Evolutionary conservation across 805 yeast genomes (phyloP), one percentile per base, ranked within the genome.

Genomic region (Cyberlindnera misumaiensis): DNA sequence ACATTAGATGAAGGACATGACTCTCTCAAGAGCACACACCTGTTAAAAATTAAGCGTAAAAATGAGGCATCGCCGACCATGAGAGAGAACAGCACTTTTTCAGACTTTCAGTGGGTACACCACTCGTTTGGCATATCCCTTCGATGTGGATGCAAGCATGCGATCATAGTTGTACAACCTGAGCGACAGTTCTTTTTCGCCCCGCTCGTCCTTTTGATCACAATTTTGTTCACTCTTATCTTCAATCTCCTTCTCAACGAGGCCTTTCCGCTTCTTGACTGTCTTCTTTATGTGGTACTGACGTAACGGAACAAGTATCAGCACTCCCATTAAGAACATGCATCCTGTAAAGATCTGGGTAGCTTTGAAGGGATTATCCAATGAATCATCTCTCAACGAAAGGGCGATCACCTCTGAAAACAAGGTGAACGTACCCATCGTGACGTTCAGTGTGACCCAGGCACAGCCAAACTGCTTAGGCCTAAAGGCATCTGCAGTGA

Each of bases 321-420:
- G 4, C 6, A 70, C 53, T 0, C 72, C 73, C 11, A 56, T 60
- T 11, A 70, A 51, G 45, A 66, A 71, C 36, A 72, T 57, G 7
- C 67, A 49, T 1, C 83, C 86, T 2, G 76, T 67, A 55, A 76
- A 77, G 1, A 77, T 66, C 49, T 79, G 85, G 0, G 81, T 65
- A 46, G 77, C 66, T n/a, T 70, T 49, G 47, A 68, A 80, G 2
- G 84, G 84, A 9, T 46, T 44, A 9, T 43, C 35, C 6, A 50
- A 27, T 0, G 37, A 17, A 12, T 48, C 31, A 11, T 51, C 59
- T 35, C 59, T 64, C 32, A 76, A 49, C 0, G 73, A 63, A 35
- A 77, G 68, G 0, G 77, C 82, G 34, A 77, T 68, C 3, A 74
- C 71, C 54, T 77, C 83, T 5, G 73, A 64, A 10, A 69, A 68